Percentiles rank a stretch among this genome's conserved stretches.
These are phyloP conservation scores for Apiospora kogelbergensis DNA, from an alignment of 2,329 filamentous ascomycete species.

Conservation along the genomic window DNA sequence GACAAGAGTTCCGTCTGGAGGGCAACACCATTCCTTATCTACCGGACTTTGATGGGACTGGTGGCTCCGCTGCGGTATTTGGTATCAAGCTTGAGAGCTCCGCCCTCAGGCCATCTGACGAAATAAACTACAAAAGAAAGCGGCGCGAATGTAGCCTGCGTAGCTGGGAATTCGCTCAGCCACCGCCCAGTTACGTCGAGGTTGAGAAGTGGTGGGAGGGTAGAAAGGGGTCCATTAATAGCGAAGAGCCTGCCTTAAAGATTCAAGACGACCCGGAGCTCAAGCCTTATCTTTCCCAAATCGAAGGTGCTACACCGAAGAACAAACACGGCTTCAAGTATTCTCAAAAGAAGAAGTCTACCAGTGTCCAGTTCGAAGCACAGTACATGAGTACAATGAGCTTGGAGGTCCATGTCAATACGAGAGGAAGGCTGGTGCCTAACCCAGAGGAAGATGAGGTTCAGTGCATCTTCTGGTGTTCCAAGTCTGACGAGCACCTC, in stretches of 20 bases:
- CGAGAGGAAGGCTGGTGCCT: slow-evolving; percentile 74
- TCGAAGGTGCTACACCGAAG: slow-evolving; percentile 83
- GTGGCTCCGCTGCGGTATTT: slow-evolving; percentile 53
- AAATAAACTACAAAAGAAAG: slow-evolving; percentile 50
- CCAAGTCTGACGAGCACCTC: slow-evolving; percentile 72
- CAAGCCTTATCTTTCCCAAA: slow-evolving; percentile 67
- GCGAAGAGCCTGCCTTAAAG: slow-evolving; percentile 20
- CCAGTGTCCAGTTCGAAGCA: slow-evolving; percentile 77
- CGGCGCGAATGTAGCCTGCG: slow-evolving; percentile 60
- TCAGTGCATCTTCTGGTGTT: slow-evolving; percentile 84
- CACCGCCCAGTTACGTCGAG: slow-evolving; percentile 69
- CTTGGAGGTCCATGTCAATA: slow-evolving; percentile 89
- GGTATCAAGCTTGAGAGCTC: slow-evolving; percentile 49
- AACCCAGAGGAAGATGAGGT: slow-evolving; percentile 91
- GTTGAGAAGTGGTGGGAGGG: slow-evolving; percentile 68
- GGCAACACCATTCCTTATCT: slow-evolving; percentile 77
- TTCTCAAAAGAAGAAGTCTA: slow-evolving; percentile 72
- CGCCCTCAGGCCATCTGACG: slow-evolving; percentile 51
- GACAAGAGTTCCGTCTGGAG: slow-evolving; percentile 77
- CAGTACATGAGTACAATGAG: slow-evolving; percentile 98
- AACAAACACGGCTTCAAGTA: slow-evolving; percentile 84
- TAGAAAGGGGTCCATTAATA: slow-evolving; percentile 24
- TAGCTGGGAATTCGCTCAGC: slow-evolving; percentile 73
- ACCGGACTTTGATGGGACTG: slow-evolving; percentile 71
- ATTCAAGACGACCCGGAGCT: slow-evolving; percentile 20